Evolutionary conservation across 108 stramenopile species (phyloP).

Genomic region (Cyclostephanos invisitatus): DNA sequence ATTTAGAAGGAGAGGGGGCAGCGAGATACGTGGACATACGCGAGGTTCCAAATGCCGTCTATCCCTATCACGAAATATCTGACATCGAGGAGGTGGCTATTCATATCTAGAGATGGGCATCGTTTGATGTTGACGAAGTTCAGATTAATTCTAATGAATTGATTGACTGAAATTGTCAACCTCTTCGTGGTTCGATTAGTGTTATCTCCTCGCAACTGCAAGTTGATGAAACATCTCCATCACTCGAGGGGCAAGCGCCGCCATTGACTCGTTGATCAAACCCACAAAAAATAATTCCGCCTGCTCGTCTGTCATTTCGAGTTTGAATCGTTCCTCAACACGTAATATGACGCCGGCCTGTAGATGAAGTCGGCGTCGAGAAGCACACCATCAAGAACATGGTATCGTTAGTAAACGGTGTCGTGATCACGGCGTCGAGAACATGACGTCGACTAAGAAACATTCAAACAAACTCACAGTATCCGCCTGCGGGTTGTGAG

Average conservation of each 20-base stretch:
- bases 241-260: slow-evolving; percentile 86
- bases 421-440: too few species aligned
- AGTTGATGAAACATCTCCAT: slow-evolving; percentile 95
- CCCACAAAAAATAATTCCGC: slow-evolving; percentile 90
- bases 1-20: slow-evolving; percentile 24
- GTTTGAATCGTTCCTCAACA: slow-evolving; percentile 92
- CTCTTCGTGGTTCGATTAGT: not conserved
- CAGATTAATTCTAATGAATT: too few species aligned
- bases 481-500: slow-evolving; percentile 87
- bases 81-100: slow-evolving; percentile 39
- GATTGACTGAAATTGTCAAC: too few species aligned
- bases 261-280: slow-evolving; percentile 85
- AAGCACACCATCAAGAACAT: too few species aligned
- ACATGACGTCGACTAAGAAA: too few species aligned
- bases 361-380: too few species aligned
- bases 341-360: slow-evolving; percentile 90
- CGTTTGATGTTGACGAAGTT: too few species aligned
- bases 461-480: too few species aligned
- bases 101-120: slow-evolving; percentile 1
- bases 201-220: slow-evolving; percentile 75
- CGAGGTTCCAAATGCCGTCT: slow-evolving; percentile 34
- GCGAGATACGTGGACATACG: slow-evolving; percentile 35
- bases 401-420: too few species aligned
- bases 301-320: slow-evolving; percentile 94
- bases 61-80: slow-evolving; percentile 36